Base-by-base conservation (phyloP, 305 asterid genomes). In the Petunia hybrid region DNA sequence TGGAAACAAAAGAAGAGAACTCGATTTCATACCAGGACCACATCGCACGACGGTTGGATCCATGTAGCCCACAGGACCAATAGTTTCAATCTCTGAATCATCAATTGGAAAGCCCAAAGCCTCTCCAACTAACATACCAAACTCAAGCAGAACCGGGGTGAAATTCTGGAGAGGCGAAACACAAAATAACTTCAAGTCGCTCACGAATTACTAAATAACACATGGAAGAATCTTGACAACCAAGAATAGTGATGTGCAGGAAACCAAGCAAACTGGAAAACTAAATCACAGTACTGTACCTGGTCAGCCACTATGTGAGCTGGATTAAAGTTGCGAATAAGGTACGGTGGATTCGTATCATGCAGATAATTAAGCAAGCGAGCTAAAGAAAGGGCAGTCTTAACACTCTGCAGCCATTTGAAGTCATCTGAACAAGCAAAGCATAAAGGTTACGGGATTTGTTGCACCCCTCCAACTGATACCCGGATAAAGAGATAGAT, bases 371-470 rank as follows among this genome's bases (percentile, higher is more conserved):
- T 69, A 69, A 69, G 76, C 57, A 43, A 1, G 40, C 8, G n/a
- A 69, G 76, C 76, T 43, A 69, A 69, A 16, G 76, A 4, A 43
- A 43, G 40, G 57, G 57, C n/a, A 8, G 40, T 69, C 57, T 45
- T 69, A 43, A 69, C 40, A 4, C 76, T 69, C 76, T 8, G 39
- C 76, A 0, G 36, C 57, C 76, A 69, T 42, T 43, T 69, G 0
- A 69, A 69, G 16, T 16, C 76, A 69, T 12, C 76, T 69, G 76
- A 22, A 68, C 0, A 68, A 68, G 76, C 76, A 68, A 66, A 42
- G 8, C 55, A 68, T 22, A n/a, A 65, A 35, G 8, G n/a, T 43
- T 3, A 69, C 22, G 7, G 4, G 8, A 4, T 0, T 42, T n/a
- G 36, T 3, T 8, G 10, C 56, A 51, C 2, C 56, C 10, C 0